Evolutionary conservation across 1,139 yeast species (phyloP), one percentile per base, ranked within the genome.

Genomic region (Pichia sp.): DNA sequence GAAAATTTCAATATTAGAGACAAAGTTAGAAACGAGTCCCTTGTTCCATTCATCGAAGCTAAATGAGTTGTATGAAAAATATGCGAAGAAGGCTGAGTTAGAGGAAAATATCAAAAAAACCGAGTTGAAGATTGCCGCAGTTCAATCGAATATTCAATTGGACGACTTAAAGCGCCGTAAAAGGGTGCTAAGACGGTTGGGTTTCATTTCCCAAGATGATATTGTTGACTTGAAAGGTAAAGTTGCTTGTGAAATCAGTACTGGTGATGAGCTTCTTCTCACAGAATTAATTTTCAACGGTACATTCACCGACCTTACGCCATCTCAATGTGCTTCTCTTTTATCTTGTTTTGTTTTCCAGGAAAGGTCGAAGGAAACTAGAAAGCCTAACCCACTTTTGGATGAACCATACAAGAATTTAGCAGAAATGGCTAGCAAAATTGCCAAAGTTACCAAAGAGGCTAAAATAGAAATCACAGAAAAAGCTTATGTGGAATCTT

Each of bases 341-440:
- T 73, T 95, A 53, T 90, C 97, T 42, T 90, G 97, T 70, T 93
- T 93, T 73, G 98, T 95, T 3, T 95, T 93, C 79, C 97, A 93
- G 70, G 99, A 93, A 69, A 82, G 95, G 68, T 89, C 96, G 51
- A 90, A 89, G 68, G 97, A 90, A 67, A 80, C 82, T 0, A 96
- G 97, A 50, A 78, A 92, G 62, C 76, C 93, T 62, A 83, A 87
- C 62, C 90, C 96, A 0, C 97, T 90, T 64, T 77, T 95, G 55
- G 84, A 93, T 16, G 97, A 90, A 65, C 98, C 99, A 3, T 78
- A 88, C 66, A 85, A 90, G 62, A 84, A 84, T 23, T 76, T 93
- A 78, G 90, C 86, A 70, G 95, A 90, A 60, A 88, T 90, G 84
- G 99, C 99, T 1, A 75, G 82, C 47, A 85, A 87, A 66, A 85